A percentile compares a stretch with the other conserved stretches of the same genome.
phyloP scores from a whole-genome alignment of 441 rosid genomes.

The Adansonia madagascariensis region DNA sequence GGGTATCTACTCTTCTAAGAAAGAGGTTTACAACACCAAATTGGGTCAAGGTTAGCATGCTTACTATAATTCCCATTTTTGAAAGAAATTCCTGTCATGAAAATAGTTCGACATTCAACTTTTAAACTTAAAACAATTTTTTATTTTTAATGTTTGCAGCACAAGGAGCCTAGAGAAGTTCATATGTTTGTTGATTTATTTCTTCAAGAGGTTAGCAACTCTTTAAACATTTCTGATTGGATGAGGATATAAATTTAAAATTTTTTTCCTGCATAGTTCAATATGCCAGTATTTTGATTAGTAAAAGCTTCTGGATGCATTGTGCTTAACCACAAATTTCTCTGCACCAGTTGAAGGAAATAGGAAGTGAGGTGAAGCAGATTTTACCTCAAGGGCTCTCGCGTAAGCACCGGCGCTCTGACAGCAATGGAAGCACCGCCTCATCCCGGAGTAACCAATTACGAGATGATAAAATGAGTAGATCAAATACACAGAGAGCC shows the following conservation, averaged over 20 bases:
- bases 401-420: constrained; percentile 85
- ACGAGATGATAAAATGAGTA: constrained; percentile 72
- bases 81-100: constrained; percentile 2
- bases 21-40: constrained; percentile 95
- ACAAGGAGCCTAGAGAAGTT: constrained; percentile 98
- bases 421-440: constrained; percentile 90
- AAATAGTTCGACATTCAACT: constrained; percentile 21
- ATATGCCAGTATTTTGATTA: constrained; percentile 20
- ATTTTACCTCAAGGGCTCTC: constrained; percentile 77
- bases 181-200: constrained; percentile 96
- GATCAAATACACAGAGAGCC: constrained; percentile 77
- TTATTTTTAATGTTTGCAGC: constrained; percentile 56
- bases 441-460: constrained; percentile 89
- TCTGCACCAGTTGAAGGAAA: constrained; percentile 65
- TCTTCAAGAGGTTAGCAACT: constrained; percentile 78
- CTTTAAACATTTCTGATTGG: constrained; percentile 3
- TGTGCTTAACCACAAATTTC: constrained; percentile 10
- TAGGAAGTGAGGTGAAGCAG: constrained; percentile 80
- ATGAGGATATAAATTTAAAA: neutral
- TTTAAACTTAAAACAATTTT: constrained; percentile 20
- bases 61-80: constrained; percentile 23
- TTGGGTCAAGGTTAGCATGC: constrained; percentile 82
- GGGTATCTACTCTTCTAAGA: constrained; percentile 79
- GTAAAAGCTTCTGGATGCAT: neutral
- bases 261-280: constrained; percentile 20